Evolutionary conservation across 1,284 basidiomycete species (phyloP).

Genomic region (Cryptococcus neoformans): DNA sequence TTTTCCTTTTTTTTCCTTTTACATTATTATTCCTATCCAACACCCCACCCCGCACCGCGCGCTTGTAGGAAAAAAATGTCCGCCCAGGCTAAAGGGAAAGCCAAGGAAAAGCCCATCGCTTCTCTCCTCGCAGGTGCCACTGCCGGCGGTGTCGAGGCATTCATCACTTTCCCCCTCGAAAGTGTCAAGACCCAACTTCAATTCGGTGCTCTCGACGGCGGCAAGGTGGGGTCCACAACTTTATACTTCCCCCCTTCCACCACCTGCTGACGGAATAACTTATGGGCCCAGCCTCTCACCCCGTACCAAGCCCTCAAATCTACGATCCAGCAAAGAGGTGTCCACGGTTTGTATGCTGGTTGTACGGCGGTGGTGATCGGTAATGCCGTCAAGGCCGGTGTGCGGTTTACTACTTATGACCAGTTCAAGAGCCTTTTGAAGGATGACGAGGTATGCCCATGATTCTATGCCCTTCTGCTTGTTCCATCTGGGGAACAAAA

Average conservation of each 20-base stretch:
- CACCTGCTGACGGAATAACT: not conserved
- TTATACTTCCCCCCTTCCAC: not conserved
- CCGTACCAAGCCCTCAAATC: constrained; percentile 66
- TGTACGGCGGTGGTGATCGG: constrained; percentile 84
- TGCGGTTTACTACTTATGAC: constrained; percentile 93
- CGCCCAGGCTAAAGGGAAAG: constrained; percentile 16
- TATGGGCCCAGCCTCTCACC: constrained; percentile 56
- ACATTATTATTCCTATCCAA: not conserved
- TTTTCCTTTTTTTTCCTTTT: not conserved
- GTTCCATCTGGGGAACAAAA: no score
- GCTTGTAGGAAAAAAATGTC: not conserved
- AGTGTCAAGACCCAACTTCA: constrained; percentile 69
- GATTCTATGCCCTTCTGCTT: not conserved
- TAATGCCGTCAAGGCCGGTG: constrained; percentile 86
- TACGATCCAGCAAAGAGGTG: constrained; percentile 68
- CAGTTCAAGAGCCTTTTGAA: constrained; percentile 82
- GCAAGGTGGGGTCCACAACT: constrained; percentile 28
- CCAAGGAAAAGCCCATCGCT: constrained; percentile 63
- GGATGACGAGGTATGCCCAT: constrained; percentile 65
- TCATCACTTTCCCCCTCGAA: constrained; percentile 70
- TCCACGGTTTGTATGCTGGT: constrained; percentile 78
- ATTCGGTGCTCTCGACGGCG: constrained; percentile 44
- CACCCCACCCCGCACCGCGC: not conserved
- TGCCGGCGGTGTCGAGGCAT: constrained; percentile 86
- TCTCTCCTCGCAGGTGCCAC: constrained; percentile 86